Evolutionary conservation across 2,329 filamentous ascomycete species (phyloP).

Genomic region (Ophiocordyceps robertsii): DNA sequence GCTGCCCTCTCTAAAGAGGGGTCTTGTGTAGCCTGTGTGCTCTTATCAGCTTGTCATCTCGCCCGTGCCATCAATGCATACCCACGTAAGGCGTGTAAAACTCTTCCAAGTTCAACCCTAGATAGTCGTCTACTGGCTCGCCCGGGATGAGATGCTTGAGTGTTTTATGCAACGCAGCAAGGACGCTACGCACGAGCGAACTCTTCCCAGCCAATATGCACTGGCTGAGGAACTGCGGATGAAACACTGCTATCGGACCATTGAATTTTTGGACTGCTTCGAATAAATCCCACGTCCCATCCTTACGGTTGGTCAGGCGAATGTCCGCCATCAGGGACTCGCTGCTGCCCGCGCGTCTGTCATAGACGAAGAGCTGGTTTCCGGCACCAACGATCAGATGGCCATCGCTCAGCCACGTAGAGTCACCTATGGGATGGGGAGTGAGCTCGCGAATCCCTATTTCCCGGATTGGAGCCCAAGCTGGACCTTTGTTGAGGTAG

Average conservation of each 20-base stretch:
- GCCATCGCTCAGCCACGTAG: constrained; percentile 77
- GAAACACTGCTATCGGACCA: constrained; percentile 76
- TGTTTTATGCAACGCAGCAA: constrained; percentile 59
- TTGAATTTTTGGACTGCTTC: constrained; percentile 74
- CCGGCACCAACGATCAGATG: constrained; percentile 79
- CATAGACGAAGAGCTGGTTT: constrained; percentile 80
- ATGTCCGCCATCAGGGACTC: constrained; percentile 43
- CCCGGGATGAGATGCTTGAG: constrained; percentile 76
- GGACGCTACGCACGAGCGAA: constrained; percentile 54
- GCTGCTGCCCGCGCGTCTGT: constrained; percentile 55
- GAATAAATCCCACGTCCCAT: constrained; percentile 56
- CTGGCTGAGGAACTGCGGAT: constrained; percentile 81
- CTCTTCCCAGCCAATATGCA: constrained; percentile 74
- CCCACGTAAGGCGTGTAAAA: constrained; percentile 2
- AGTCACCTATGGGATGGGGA: constrained; percentile 83
- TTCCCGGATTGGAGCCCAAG: constrained; percentile 76
- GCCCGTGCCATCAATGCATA: neutral
- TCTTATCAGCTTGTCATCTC: neutral
- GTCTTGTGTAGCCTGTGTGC: neutral
- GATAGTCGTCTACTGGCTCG: constrained; percentile 64
- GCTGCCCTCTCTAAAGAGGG: constrained; percentile 12
- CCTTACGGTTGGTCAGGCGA: constrained; percentile 32
- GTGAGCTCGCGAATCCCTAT: constrained; percentile 71
- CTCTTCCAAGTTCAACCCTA: constrained; percentile 31
- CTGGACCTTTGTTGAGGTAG: constrained; percentile 77